Base-by-base conservation (phyloP, 805 yeast species). In the Novakomyces olei region DNA sequence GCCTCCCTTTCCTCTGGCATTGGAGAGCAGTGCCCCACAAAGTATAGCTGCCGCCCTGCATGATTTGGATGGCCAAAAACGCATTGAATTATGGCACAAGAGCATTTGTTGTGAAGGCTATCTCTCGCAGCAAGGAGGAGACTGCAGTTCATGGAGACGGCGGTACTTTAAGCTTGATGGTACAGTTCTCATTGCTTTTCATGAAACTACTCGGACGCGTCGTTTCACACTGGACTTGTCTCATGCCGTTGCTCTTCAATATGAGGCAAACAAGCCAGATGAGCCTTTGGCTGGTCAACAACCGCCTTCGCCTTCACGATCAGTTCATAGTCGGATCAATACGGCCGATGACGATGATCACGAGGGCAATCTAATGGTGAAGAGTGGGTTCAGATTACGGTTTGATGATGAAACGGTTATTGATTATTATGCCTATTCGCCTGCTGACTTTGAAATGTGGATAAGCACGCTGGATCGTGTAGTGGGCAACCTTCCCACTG, bases 71-170 rank as follows among this genome's bases (percentile, higher is more conserved):
- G n/a, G n/a, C n/a, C n/a, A n/a, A n/a, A n/a, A n/a, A n/a, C 17
- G 16, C n/a, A 15, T 28, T 36, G 45, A 46, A 41, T 33, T 27
- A 25, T 33, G 39, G 39, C 32, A 35, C 25, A 26, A 29, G 8
- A 30, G 27, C 16, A 33, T 37, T 35, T 37, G 25, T 14, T 41
- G 41, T 36, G 40, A 36, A 16, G 95, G 95, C 0, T 72, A 58
- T 44, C 55, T 85, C 54, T 68, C 69, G 43, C 96, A 83, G 53
- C 79, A 74, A 45, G 96, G 96, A 14, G 95, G 95, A 6, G 96
- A 83, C 54, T 66, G 88, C 42, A 65, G 61, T 10, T 56, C 61
- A 19, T 68, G 83, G 70, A 67, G 76, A 42, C 66, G 75, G 41
- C 61, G 95, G 36, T 78, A 53, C 53, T 80, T 73, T 55, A 71